phyloP scores from a whole-genome alignment of 768 basidiomycete species.

The Rickenella mellea region DNA sequence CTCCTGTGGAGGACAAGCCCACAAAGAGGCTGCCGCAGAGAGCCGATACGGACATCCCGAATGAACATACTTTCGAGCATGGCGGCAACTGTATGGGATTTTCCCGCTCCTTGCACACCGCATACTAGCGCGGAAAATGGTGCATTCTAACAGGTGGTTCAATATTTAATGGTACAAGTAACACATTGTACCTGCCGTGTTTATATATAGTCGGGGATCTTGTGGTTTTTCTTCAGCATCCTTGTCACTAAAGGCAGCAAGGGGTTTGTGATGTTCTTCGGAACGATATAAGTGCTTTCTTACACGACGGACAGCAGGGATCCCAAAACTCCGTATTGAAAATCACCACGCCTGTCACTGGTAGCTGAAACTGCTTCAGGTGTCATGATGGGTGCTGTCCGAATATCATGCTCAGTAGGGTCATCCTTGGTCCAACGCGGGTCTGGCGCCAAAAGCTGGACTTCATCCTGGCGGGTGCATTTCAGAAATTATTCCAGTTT shows the following conservation, averaged over 20 bases:
- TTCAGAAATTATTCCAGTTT: no score
- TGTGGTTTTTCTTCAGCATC: conserved; percentile 20
- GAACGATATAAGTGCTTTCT: conserved; percentile 6
- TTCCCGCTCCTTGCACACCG: conserved; percentile 70
- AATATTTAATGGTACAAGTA: neutral
- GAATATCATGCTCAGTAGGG: conserved; percentile 24
- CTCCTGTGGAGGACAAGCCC: conserved; percentile 66
- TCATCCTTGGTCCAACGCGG: conserved; percentile 18
- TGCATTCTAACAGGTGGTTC: conserved; percentile 37
- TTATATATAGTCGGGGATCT: conserved; percentile 54
- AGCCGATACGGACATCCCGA: conserved; percentile 38
- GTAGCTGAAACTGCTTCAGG: conserved; percentile 35
- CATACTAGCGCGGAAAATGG: conserved; percentile 72
- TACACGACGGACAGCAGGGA: conserved; percentile 36
- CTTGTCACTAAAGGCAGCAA: conserved; percentile 22
- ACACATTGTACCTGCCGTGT: conserved; percentile 37
- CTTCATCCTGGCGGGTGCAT: conserved; percentile 13
- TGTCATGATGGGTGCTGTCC: conserved; percentile 43
- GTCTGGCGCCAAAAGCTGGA: conserved; percentile 18
- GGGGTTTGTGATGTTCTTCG: neutral
- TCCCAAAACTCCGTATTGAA: conserved; percentile 61
- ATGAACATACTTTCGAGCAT: conserved; percentile 66
- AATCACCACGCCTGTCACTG: conserved; percentile 17
- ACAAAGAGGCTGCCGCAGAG: conserved; percentile 40
- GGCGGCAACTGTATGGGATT: conserved; percentile 63